Evolutionary conservation across 805 yeast species (phyloP).

Genomic region (Torulaspora quercuum): DNA sequence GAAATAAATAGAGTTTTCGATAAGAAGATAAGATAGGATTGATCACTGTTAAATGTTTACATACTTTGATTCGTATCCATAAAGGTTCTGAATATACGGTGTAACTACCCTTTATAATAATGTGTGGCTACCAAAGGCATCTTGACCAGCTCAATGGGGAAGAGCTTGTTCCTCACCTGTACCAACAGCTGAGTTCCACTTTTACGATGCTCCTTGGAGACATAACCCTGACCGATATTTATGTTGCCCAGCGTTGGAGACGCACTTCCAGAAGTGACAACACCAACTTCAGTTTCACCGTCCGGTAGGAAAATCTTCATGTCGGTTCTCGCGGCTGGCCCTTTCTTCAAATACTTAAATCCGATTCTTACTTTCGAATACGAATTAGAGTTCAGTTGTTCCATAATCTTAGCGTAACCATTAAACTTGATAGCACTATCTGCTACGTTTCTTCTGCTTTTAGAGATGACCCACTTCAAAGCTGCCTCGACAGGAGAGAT

Average conservation of each 20-base stretch:
- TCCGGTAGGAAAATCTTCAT: slow-evolving; percentile 59
- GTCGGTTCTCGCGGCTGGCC: slow-evolving; percentile 92
- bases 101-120: slow-evolving; percentile 50
- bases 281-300: slow-evolving; percentile 49
- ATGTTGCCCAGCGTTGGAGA: slow-evolving; percentile 66
- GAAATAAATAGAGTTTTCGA: no score
- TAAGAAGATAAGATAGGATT: no score
- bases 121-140: slow-evolving; percentile 80
- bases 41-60: no score
- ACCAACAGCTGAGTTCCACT: slow-evolving; percentile 68
- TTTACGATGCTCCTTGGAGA: slow-evolving; percentile 67
- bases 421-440: slow-evolving; percentile 53
- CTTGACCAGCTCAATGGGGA: slow-evolving; percentile 71
- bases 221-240: slow-evolving; percentile 89
- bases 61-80: no score
- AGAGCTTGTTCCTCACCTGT: slow-evolving; percentile 77
- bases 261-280: slow-evolving; percentile 57
- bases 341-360: slow-evolving; percentile 53
- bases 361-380: slow-evolving; percentile 68
- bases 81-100: neutral
- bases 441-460: slow-evolving; percentile 55
- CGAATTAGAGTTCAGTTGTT: slow-evolving; percentile 65
- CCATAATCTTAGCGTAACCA: slow-evolving; percentile 67
- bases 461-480: slow-evolving; percentile 85
- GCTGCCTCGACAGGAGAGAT: slow-evolving; percentile 88